phyloP scores from a whole-genome alignment of 306 rosid species.

The Dalbergia oliveri region DNA sequence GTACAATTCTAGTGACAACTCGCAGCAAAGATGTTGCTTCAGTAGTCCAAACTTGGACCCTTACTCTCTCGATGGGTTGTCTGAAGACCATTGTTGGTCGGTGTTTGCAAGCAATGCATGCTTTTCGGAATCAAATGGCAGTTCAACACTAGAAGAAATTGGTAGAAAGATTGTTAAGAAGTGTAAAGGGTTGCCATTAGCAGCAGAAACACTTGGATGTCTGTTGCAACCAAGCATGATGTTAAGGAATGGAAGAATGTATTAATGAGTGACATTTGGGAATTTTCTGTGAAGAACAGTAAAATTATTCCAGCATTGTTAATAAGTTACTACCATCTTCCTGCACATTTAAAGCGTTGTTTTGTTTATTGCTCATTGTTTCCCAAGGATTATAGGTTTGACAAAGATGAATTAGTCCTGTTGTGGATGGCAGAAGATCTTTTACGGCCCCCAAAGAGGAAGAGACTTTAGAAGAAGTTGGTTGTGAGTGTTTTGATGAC shows the following conservation, averaged over 20 bases:
- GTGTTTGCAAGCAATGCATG: not conserved
- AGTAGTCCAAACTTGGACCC: not conserved
- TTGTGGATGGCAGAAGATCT: conserved; percentile 46
- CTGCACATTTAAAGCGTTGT: conserved; percentile 45
- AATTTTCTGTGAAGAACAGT: not conserved
- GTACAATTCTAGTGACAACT: not conserved
- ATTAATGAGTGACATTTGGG: conserved; percentile 19
- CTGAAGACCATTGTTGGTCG: not conserved
- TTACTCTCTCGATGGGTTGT: not conserved
- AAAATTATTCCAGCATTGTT: conserved; percentile 27
- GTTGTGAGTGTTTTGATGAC: conserved; percentile 1
- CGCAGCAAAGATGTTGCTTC: not conserved
- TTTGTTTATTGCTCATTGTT: conserved; percentile 57
- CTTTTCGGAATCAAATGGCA: not conserved
- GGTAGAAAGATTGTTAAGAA: conserved; percentile 3
- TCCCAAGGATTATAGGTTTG: conserved; percentile 38
- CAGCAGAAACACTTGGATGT: conserved; percentile 43
- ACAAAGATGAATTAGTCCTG: conserved; percentile 13
- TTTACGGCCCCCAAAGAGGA: not conserved
- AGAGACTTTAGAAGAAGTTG: conserved; percentile 6
- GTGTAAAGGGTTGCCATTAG: conserved; percentile 56
- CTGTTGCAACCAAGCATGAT: conserved; percentile 5
- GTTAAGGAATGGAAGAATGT: conserved; percentile 6
- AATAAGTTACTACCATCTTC: conserved; percentile 52
- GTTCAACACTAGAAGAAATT: not conserved